Evolutionary conservation across 2,329 filamentous ascomycete genomes (phyloP).

Genomic region (Juglanconis sp.): DNA sequence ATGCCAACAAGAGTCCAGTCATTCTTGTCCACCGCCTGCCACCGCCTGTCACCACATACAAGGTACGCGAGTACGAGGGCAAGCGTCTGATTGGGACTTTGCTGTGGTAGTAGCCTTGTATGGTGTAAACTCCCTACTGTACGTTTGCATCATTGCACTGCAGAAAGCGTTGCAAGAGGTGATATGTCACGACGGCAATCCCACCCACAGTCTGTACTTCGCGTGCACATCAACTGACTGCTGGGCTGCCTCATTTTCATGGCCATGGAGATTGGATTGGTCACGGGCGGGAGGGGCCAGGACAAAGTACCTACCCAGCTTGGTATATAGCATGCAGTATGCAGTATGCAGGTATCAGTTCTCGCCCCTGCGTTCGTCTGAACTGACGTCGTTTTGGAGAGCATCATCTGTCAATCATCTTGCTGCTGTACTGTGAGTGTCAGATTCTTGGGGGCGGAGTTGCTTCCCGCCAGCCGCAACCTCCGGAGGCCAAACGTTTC

Average conservation of each 20-base stretch:
- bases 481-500: neutral
- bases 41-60: neutral
- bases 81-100: neutral
- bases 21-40: neutral
- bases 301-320: too few species aligned
- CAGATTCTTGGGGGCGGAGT: neutral
- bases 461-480: neutral
- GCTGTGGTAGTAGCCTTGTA: neutral
- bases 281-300: too few species aligned
- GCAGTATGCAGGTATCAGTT: too few species aligned
- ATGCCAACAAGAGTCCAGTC: too few species aligned
- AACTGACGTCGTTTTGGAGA: neutral
- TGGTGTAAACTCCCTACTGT: neutral
- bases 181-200: neutral
- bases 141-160: conserved; percentile 8
- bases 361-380: neutral
- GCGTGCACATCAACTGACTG: neutral
- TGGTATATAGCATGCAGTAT: too few species aligned
- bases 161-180: neutral
- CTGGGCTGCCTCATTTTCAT: neutral
- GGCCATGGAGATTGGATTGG: too few species aligned
- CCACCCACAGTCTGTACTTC: neutral
- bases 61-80: neutral
- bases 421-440: neutral
- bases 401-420: neutral